Conservation (phyloP, 2,329 filamentous ascomycete genomes). For the Trichoderma sp. region DNA sequence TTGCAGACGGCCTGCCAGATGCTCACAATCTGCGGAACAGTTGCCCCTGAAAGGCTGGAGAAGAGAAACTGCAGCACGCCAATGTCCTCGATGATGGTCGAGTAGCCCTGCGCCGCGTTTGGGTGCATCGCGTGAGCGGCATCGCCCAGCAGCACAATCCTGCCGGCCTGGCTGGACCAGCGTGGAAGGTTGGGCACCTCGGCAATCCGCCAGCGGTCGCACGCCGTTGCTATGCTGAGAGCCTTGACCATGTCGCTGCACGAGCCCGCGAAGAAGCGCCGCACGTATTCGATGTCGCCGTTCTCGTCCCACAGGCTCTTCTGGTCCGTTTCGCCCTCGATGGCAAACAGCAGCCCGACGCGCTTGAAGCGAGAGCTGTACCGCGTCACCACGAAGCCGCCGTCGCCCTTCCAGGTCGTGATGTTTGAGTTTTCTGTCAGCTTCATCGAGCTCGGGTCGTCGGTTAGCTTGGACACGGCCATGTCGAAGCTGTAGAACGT, state of each 20-base stretch:
- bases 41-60: background rate
- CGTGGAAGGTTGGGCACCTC: constrained; percentile 33
- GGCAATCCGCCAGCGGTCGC: constrained; percentile 33
- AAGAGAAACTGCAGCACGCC: constrained; percentile 24
- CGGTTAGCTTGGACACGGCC: constrained; percentile 9
- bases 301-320: constrained; percentile 34
- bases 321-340: constrained; percentile 32
- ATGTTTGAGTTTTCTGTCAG: constrained; percentile 31
- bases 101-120: constrained; percentile 27
- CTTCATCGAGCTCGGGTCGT: constrained; percentile 13
- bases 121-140: constrained; percentile 31
- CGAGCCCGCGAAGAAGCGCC: constrained; percentile 26
- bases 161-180: constrained; percentile 31
- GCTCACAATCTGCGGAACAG: constrained; percentile 7
- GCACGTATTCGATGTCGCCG: constrained; percentile 33
- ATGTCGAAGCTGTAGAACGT: constrained; percentile 32
- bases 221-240: constrained; percentile 27
- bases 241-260: constrained; percentile 30
- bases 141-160: constrained; percentile 31
- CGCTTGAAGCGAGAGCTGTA: constrained; percentile 29
- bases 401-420: constrained; percentile 32
- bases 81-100: constrained; percentile 29
- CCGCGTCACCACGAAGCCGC: constrained; percentile 31
- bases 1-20: constrained; percentile 32
- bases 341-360: constrained; percentile 30